A percentile compares a stretch with the other conserved stretches of the same genome.
Evolutionary conservation across 768 basidiomycete genomes (phyloP).

Genomic region (Dentipellis sp.): DNA sequence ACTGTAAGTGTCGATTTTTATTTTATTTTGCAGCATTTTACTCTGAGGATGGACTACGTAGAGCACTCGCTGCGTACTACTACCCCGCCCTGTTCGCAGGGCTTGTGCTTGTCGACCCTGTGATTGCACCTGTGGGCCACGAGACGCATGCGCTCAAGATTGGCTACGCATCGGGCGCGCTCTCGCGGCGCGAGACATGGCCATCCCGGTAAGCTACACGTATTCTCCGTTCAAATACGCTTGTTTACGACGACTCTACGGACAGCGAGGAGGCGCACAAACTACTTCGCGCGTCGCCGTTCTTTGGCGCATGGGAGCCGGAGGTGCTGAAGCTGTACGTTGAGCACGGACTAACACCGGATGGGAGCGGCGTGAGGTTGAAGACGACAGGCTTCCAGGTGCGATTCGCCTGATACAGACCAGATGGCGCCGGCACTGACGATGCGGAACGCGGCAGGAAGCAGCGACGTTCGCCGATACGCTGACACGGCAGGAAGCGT

Average conservation of each 20-base stretch:
- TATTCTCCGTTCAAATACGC: not conserved
- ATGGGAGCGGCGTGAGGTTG: conserved; percentile 36
- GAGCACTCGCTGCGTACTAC: conserved; percentile 54
- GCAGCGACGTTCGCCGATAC: conserved; percentile 48
- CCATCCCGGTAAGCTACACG: conserved; percentile 35
- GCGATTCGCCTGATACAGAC: not conserved
- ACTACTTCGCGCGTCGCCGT: conserved; percentile 42
- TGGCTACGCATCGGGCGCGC: conserved; percentile 30
- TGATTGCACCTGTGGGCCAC: conserved; percentile 32
- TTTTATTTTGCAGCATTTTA: not conserved
- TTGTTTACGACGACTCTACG: too few relatives aligned
- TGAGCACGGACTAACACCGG: conserved; percentile 41
- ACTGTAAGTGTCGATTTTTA: conserved; percentile 38
- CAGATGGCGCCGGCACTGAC: too few relatives aligned
- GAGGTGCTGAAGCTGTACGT: conserved; percentile 53
- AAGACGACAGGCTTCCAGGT: conserved; percentile 56
- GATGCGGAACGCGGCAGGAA: conserved; percentile 28
- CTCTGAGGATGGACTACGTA: conserved; percentile 18
- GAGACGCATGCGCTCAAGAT: not conserved
- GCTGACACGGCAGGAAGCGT: conserved; percentile 26
- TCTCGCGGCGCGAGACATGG: conserved; percentile 58
- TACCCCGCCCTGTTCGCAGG: conserved; percentile 61
- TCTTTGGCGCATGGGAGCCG: conserved; percentile 67
- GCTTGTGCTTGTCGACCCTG: conserved; percentile 72
- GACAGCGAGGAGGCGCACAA: conserved; percentile 52